These are phyloP conservation scores for Cladobotryum protrusum DNA, from an alignment of 2,329 filamentous ascomycete species.

Conservation along the genomic window DNA sequence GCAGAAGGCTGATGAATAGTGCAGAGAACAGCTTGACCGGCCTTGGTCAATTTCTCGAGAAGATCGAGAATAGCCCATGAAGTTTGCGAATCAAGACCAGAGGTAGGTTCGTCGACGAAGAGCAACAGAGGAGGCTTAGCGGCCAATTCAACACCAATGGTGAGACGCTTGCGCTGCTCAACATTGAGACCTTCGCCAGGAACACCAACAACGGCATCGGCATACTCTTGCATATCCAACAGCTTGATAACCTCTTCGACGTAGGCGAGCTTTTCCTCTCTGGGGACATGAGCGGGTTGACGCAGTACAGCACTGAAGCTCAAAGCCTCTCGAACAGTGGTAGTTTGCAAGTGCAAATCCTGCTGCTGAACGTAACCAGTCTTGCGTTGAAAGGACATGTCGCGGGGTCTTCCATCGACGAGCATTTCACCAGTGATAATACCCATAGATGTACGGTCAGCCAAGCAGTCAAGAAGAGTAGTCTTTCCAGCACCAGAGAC, in stretches of 20 bases:
- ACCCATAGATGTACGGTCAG: conserved; percentile 81
- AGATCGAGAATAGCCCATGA: conserved; percentile 88
- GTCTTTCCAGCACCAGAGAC: conserved; percentile 93
- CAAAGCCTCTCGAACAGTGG: conserved; percentile 82
- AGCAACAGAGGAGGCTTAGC: conserved; percentile 85
- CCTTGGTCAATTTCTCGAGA: conserved; percentile 81
- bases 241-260: conserved; percentile 88
- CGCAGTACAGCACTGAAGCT: conserved; percentile 80
- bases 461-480: conserved; percentile 79
- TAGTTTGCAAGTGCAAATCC: conserved; percentile 78
- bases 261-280: conserved; percentile 74
- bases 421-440: conserved; percentile 80
- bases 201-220: conserved; percentile 84
- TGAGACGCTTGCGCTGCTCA: conserved; percentile 69
- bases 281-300: conserved; percentile 68
- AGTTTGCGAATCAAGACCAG: conserved; percentile 86
- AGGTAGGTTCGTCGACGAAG: conserved; percentile 93
- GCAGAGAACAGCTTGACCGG: conserved; percentile 88
- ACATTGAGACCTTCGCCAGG: conserved; percentile 79
- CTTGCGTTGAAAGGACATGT: conserved; percentile 82
- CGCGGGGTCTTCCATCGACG: conserved; percentile 58
- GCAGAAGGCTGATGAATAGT: conserved; percentile 97
- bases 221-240: conserved; percentile 83
- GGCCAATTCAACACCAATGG: conserved; percentile 92
- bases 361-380: conserved; percentile 91